Base-by-base conservation (phyloP, 2,329 filamentous ascomycete species). In the Calonectria hawksworthii region DNA sequence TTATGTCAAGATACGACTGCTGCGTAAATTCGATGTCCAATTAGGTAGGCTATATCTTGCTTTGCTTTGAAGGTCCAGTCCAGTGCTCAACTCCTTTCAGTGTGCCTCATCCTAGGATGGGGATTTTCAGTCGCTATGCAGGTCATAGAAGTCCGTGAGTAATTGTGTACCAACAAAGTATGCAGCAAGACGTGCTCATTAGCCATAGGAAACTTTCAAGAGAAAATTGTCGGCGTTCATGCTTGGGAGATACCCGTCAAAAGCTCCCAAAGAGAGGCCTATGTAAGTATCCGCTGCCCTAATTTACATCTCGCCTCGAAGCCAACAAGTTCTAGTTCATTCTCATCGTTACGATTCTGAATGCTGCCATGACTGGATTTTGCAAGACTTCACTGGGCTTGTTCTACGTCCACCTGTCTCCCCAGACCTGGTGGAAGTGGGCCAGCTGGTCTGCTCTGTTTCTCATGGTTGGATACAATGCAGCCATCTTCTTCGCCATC, bases 401-500 rank as follows among this genome's bases (percentile, higher is more conserved):
- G 34, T 63, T 63, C 28, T 63, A 63, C 16, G 21, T 63, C 2
- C 56, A 63, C 34, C 34, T 63, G 36, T 63, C 56, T 18, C 56
- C 56, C 4, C 56, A 63, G 11, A 18, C 14, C 5, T 63, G 56
- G 56, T 63, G 56, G 56, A 63, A 63, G 16, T 63, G 34, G 56
- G 38, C 56, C 18, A 63, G 56, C 56, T 63, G 56, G 56, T 41
- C 56, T 28, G 34, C 56, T 30, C 18, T 63, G 56, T 63, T 63
- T 63, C 14, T 63, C 14, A 63, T 63, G 36, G 56, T 13, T 30
- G 56, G 34, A 8, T 63, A 63, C 56, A 63, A 63, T 23, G 23
- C 14, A 11, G 56, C 56, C 23, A 16, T 83, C 86, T 65, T 81
- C 84, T 6, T 86, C 84, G 75, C 78, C 73, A 2, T 85, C 84